phyloP scores from a whole-genome alignment of 176 grass and related monocot species.

The Oryza nivara region DNA sequence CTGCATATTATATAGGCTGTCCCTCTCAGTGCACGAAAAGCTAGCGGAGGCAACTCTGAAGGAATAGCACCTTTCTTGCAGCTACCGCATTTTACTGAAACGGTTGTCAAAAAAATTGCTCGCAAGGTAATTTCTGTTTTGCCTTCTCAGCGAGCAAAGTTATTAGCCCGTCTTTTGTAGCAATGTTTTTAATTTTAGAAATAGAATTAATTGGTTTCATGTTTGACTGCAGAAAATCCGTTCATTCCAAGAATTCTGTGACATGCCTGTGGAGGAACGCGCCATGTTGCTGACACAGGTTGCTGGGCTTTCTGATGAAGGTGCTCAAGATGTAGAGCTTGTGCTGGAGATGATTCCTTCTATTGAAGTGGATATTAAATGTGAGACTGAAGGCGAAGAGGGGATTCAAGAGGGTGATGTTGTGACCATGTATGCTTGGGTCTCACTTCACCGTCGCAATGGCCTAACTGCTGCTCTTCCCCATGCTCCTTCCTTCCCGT shows the following conservation, averaged over 20 bases:
- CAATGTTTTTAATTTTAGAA: constrained; percentile 1
- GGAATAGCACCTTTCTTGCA: constrained; percentile 93
- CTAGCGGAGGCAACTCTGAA: constrained; percentile 75
- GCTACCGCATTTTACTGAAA: constrained; percentile 86
- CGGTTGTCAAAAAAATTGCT: constrained; percentile 74
- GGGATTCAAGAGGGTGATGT: constrained; percentile 92
- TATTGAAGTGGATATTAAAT: constrained; percentile 84
- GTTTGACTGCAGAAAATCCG: constrained; percentile 71
- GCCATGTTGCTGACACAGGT: constrained; percentile 70
- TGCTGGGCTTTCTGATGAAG: constrained; percentile 68
- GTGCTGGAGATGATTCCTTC: constrained; percentile 97
- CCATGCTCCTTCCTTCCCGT: constrained; percentile 76
- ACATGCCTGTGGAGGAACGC: constrained; percentile 70
- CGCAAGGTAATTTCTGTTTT: constrained; percentile 66
- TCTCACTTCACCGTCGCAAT: constrained; percentile 73
- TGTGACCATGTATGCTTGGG: constrained; percentile 98
- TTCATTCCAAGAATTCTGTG: constrained; percentile 78
- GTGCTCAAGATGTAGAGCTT: constrained; percentile 70
- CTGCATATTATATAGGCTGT: constrained; percentile 69
- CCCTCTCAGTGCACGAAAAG: constrained; percentile 81
- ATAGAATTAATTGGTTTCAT: background rate
- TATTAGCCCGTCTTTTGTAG: background rate
- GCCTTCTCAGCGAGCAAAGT: background rate
- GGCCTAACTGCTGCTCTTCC: constrained; percentile 85
- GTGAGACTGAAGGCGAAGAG: constrained; percentile 97